These are phyloP conservation scores for Pyrenula aspistea DNA, from an alignment of 495 filamentous ascomycete genomes.

Conservation along the genomic window DNA sequence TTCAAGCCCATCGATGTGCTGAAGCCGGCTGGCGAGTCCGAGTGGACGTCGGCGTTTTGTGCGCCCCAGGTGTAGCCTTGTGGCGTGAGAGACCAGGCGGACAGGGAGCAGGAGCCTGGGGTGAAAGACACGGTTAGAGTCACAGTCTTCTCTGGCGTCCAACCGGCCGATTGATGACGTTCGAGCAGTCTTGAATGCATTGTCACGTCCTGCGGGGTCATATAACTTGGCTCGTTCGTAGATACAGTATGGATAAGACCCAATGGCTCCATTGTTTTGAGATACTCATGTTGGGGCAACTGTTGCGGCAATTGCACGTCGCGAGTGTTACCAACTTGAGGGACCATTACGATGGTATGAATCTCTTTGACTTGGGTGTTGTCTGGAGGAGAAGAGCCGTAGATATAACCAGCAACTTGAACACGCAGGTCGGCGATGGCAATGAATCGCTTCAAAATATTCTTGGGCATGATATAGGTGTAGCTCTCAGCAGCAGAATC, in stretches of 20 bases:
- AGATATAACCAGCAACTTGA: constrained; percentile 92
- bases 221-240: constrained; percentile 89
- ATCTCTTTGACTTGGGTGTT: constrained; percentile 97
- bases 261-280: constrained; percentile 78
- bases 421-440: constrained; percentile 93
- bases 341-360: constrained; percentile 90
- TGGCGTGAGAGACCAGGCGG: constrained; percentile 85
- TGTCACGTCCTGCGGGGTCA: constrained; percentile 90
- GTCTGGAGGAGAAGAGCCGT: constrained; percentile 84
- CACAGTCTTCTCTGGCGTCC: constrained; percentile 61
- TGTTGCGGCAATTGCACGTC: constrained; percentile 88
- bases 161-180: constrained; percentile 68
- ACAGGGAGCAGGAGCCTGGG: constrained; percentile 91
- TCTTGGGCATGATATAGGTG: constrained; percentile 98
- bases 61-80: constrained; percentile 93
- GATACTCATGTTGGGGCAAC: constrained; percentile 84
- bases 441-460: constrained; percentile 97
- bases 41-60: constrained; percentile 85
- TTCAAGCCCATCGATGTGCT: constrained; percentile 87
- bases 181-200: constrained; percentile 84
- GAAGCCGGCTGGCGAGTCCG: constrained; percentile 90
- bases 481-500: constrained; percentile 67
- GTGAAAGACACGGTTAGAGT: constrained; percentile 97
- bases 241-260: constrained; percentile 93
- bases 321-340: constrained; percentile 88